These are phyloP conservation scores for Globisporangium uncinulatum DNA, from an alignment of 352 stramenopile species.

Conservation along the genomic window DNA sequence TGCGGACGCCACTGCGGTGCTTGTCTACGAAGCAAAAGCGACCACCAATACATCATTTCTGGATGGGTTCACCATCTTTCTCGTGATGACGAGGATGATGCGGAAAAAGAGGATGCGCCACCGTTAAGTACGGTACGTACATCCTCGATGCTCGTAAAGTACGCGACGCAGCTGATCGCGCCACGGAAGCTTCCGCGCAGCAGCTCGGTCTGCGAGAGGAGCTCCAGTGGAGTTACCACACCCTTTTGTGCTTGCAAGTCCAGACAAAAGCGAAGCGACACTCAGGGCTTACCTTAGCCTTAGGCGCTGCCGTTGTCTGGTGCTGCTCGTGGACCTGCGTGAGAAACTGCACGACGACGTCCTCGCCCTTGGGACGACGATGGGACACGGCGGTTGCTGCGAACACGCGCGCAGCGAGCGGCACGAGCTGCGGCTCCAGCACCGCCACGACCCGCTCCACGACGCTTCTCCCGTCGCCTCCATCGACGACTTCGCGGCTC, in stretches of 20 bases:
- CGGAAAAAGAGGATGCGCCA: neutral
- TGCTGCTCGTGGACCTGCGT: neutral
- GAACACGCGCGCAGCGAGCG: constrained; percentile 35
- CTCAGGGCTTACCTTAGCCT: neutral
- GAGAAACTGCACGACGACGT: constrained; percentile 36
- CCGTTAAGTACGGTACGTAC: constrained; percentile 10
- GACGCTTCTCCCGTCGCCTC: constrained; percentile 3
- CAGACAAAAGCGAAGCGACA: neutral
- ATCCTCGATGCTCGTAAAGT: constrained; percentile 17
- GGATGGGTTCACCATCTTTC: neutral
- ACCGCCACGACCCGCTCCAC: constrained; percentile 37
- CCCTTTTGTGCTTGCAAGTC: neutral
- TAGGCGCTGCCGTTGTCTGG: neutral
- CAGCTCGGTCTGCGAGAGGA: constrained; percentile 11
- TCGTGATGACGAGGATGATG: neutral
- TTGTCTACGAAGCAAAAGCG: neutral
- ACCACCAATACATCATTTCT: neutral
- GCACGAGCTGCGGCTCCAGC: constrained; percentile 40
- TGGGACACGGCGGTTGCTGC: constrained; percentile 27
- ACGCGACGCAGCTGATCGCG: constrained; percentile 49
- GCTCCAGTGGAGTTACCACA: neutral
- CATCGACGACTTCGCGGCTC: neutral
- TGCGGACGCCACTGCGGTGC: constrained; percentile 25
- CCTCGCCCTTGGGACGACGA: constrained; percentile 1
- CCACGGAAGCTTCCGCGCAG: constrained; percentile 35